Evolutionary conservation across 192 early-diverging fungal genomes (phyloP).

Genomic region (Borealophlyctis nickersoniae): DNA sequence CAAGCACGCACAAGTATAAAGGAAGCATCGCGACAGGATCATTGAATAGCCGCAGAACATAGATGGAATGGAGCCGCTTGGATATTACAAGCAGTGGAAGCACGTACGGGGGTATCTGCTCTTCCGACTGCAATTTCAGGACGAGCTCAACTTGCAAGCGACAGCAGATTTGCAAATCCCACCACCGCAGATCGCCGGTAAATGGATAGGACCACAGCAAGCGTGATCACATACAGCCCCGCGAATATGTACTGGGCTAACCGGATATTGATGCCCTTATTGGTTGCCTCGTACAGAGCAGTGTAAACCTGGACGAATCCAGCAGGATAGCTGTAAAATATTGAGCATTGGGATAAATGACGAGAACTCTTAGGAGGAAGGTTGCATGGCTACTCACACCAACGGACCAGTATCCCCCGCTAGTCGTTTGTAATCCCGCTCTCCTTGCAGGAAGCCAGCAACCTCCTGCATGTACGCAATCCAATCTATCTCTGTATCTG

Average conservation of each 20-base stretch:
- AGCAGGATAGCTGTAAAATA: slow-evolving; percentile 72
- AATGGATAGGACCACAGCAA: slow-evolving; percentile 62
- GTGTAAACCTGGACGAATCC: slow-evolving; percentile 90
- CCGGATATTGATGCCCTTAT: slow-evolving; percentile 63
- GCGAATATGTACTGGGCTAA: slow-evolving; percentile 83
- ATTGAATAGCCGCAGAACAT: slow-evolving; percentile 87
- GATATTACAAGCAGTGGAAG: slow-evolving; percentile 70
- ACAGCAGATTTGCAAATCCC: too few relatives aligned
- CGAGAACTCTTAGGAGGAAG: neutral
- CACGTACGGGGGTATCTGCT: slow-evolving; percentile 61
- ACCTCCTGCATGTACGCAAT: slow-evolving; percentile 94
- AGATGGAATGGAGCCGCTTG: slow-evolving; percentile 91
- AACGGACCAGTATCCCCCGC: slow-evolving; percentile 89
- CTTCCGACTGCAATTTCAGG: neutral
- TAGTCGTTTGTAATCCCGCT: slow-evolving; percentile 78
- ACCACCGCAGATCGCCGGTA: slow-evolving; percentile 57
- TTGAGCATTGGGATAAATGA: neutral
- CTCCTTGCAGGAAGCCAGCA: slow-evolving; percentile 68
- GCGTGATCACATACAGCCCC: slow-evolving; percentile 67
- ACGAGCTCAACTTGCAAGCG: too few relatives aligned
- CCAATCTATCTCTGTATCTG: slow-evolving; percentile 97
- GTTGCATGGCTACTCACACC: slow-evolving; percentile 54
- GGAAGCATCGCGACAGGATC: slow-evolving; percentile 88
- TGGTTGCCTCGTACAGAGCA: slow-evolving; percentile 64
- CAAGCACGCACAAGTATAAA: slow-evolving; percentile 65